Conservation (phyloP, 148 eudicot genomes). For the Bassia scoparia region DNA sequence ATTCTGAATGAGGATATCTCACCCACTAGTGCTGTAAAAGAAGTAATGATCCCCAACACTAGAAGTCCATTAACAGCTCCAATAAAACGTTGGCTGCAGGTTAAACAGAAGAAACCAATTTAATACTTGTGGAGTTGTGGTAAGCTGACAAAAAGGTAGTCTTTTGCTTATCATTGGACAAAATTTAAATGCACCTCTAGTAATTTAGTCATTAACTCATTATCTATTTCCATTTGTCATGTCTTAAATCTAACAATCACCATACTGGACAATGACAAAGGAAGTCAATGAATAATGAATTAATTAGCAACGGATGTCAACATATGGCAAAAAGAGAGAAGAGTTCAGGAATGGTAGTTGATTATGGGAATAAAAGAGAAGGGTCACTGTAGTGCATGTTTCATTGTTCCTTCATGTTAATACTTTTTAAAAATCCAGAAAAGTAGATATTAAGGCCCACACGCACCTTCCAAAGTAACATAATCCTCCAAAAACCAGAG, state of each 20-base stretch:
- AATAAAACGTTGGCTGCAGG: conserved; percentile 76
- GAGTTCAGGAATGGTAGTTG: neutral
- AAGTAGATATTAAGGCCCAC: neutral
- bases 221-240: neutral
- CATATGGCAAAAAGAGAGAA: neutral
- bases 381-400: neutral
- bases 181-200: neutral
- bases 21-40: conserved; percentile 90
- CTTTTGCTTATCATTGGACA: neutral
- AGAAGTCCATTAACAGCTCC: conserved; percentile 85
- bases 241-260: neutral
- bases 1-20: conserved; percentile 28
- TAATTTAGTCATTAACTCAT: neutral
- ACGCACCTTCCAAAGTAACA: conserved; percentile 82
- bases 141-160: neutral
- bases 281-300: too few relatives aligned
- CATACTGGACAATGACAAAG: neutral
- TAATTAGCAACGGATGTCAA: neutral
- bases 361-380: neutral
- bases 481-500: conserved; percentile 67
- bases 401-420: neutral
- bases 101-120: neutral
- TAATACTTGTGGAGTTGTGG: conserved; percentile 1
- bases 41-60: conserved; percentile 59
- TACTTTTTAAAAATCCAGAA: neutral